phyloP scores from a whole-genome alignment of 1,139 yeast genomes.

The Wickerhamomyces sp. region DNA sequence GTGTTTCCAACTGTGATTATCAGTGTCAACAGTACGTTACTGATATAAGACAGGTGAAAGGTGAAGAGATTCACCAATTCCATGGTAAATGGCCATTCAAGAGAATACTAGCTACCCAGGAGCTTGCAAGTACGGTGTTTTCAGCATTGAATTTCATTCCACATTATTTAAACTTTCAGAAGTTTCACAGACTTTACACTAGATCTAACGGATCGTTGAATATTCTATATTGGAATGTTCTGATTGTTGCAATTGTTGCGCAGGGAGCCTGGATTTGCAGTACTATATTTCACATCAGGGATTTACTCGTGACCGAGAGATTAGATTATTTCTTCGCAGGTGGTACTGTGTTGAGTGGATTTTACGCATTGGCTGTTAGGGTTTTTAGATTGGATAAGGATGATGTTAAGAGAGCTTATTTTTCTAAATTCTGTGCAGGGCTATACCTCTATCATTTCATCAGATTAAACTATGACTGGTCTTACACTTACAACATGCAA shows the following conservation, averaged over 20 bases:
- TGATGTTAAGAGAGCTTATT: slow-evolving; percentile 25
- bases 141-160: slow-evolving; percentile 77
- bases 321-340: slow-evolving; percentile 94
- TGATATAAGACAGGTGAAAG: slow-evolving; percentile 37
- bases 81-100: slow-evolving; percentile 98
- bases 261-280: slow-evolving; percentile 88
- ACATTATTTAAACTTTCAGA: slow-evolving; percentile 54
- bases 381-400: slow-evolving; percentile 49
- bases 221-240: slow-evolving; percentile 36
- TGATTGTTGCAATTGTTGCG: slow-evolving; percentile 52
- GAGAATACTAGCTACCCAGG: slow-evolving; percentile 75
- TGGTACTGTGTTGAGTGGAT: slow-evolving; percentile 73
- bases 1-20: slow-evolving; percentile 83
- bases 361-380: slow-evolving; percentile 61
- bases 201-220: slow-evolving; percentile 19
- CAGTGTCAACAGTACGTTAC: slow-evolving; percentile 81
- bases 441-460: slow-evolving; percentile 61
- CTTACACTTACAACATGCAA: slow-evolving; percentile 90
- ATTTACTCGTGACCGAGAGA: slow-evolving; percentile 71
- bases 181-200: slow-evolving; percentile 25
- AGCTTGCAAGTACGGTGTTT: slow-evolving; percentile 74
- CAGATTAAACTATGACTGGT: slow-evolving; percentile 71
- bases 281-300: slow-evolving; percentile 83
- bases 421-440: slow-evolving; percentile 38
- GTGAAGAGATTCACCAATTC: slow-evolving; percentile 65